Base-by-base conservation (phyloP, 257 asterid genomes). In the Jacaranda copaia region DNA sequence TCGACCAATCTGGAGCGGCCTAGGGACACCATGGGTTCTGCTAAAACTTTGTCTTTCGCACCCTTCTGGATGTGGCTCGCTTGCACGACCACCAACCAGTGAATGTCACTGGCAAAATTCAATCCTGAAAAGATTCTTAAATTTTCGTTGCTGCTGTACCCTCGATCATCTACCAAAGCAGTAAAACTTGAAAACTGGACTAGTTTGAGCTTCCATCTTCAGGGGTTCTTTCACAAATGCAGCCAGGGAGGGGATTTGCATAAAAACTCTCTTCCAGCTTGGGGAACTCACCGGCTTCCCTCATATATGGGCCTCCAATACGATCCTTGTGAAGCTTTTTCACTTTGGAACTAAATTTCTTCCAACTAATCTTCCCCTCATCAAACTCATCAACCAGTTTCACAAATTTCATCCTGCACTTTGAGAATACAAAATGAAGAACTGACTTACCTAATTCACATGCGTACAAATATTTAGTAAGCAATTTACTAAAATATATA, bases 221-320 rank as follows among this genome's bases (percentile, higher is more conserved):
- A 32, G 79, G 87, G 76, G 25, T 83, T 76, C 51, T 88, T 87
- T 92, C 96, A 75, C 98, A 94, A 58, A 94, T 88, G 80, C 98
- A 94, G 60, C 96, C 97, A 13, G 97, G 97, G 70, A 90, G 84
- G 36, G 98, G 94, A 83, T 94, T 94, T 16, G 98, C 98, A 69
- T 89, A 94, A 77, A 92, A 94, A 82, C 97, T 90, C 82, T 94
- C 98, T 85, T 94, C 98, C 51, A 94, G 88, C 88, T 94, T 94
- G 0, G 98, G 98, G 58, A 92, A 87, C 81, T 94, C 98, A 9
- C 97, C 95, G 0, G 89, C 77, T 75, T 92, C 97, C 85, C 98
- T 92, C 82, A 58, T 8, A 62, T 92, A 94, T n/a, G 98, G 98
- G 42, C 91, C 97, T 67, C 98, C 98, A 40, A 46, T 69, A 45